phyloP scores from a whole-genome alignment of 495 filamentous ascomycete species.

The Podospora sp. region DNA sequence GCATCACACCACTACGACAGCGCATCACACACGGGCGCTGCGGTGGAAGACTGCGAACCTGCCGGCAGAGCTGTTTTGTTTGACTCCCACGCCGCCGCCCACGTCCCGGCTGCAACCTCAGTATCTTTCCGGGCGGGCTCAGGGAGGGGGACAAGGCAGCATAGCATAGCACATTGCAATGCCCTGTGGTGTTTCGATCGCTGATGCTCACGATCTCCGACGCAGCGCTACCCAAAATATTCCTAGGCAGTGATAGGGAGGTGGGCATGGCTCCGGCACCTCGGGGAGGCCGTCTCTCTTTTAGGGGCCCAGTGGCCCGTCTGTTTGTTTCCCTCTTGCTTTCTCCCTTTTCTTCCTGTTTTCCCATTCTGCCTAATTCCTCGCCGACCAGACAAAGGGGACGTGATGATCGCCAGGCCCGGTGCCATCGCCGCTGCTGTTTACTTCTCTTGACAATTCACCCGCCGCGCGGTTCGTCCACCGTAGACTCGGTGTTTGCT shows the following conservation, averaged over 20 bases:
- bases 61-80: not conserved
- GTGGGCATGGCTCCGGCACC: not conserved
- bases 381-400: constrained; percentile 3
- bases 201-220: constrained; percentile 10
- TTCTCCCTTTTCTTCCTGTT: constrained; percentile 23
- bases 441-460: constrained; percentile 26
- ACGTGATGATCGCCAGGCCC: constrained; percentile 36
- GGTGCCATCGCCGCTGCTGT: constrained; percentile 22
- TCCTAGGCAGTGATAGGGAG: too few species aligned
- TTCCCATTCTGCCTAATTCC: constrained; percentile 32
- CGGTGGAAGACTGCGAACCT: not conserved
- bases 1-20: not conserved
- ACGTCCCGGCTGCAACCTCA: constrained; percentile 1
- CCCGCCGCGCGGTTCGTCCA: constrained; percentile 32
- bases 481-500: constrained; percentile 9
- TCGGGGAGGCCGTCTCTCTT: constrained; percentile 10
- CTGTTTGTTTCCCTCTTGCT: constrained; percentile 20
- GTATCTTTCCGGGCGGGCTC: not conserved
- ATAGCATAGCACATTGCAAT: not conserved
- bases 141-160: not conserved
- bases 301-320: constrained; percentile 18
- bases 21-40: not conserved
- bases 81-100: not conserved
- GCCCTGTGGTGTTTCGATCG: not conserved
- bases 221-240: constrained; percentile 13